Conservation (phyloP, 2,329 filamentous ascomycete genomes). For the Plectosphaerella sp. region DNA sequence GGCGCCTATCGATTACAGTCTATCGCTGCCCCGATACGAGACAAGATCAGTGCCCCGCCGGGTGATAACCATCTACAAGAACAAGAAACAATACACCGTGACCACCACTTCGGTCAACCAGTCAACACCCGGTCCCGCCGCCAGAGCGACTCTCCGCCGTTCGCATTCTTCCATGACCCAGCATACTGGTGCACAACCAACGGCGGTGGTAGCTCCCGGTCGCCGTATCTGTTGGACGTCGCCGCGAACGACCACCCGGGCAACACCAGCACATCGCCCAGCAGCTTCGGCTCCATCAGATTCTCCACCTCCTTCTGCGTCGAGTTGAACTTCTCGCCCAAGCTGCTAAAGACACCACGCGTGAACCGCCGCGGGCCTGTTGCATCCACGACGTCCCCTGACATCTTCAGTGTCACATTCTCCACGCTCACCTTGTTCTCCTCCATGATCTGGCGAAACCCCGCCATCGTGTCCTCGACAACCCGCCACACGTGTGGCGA, state of each 20-base stretch:
- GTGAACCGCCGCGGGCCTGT: constrained; percentile 12
- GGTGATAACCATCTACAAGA: no score
- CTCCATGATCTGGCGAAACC: not conserved
- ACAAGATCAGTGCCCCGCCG: no score
- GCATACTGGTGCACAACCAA: constrained; percentile 16
- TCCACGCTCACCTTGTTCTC: constrained; percentile 6
- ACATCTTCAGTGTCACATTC: constrained; percentile 6
- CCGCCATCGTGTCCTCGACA: constrained; percentile 12
- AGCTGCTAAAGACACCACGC: constrained; percentile 5
- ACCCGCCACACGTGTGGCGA: constrained; percentile 13
- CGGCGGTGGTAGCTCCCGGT: constrained; percentile 5
- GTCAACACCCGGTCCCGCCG: no score
- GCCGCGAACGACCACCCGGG: constrained; percentile 15
- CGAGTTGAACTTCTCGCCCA: constrained; percentile 2
- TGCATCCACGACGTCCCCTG: constrained; percentile 11
- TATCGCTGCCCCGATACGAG: no score
- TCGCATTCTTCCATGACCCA: constrained; percentile 14
- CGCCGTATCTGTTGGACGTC: constrained; percentile 11
- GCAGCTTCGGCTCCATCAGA: constrained; percentile 13
- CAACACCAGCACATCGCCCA: constrained; percentile 14
- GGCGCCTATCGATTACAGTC: no score
- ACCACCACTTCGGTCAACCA: no score
- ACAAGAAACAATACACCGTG: no score
- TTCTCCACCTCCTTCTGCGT: constrained; percentile 3
- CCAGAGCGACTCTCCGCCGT: constrained; percentile 7